phyloP scores from a whole-genome alignment of 129 eudicot species.

The Sambucus nigra region DNA sequence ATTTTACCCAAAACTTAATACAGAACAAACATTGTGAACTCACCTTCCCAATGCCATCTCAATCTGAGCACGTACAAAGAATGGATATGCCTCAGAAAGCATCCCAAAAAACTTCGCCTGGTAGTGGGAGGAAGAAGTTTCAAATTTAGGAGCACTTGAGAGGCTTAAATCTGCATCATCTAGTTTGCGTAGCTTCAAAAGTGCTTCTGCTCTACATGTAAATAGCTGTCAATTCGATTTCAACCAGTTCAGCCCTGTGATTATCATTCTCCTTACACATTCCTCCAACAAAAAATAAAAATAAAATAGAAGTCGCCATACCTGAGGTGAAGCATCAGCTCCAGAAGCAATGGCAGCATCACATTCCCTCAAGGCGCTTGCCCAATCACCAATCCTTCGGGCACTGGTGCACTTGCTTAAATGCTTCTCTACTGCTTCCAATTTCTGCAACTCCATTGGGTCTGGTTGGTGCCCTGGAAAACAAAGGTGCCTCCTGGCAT shows the following conservation, averaged over 20 bases:
- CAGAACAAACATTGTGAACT: slow-evolving; percentile 15
- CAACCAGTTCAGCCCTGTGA: slow-evolving; percentile 17
- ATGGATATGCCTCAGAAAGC: slow-evolving; percentile 63
- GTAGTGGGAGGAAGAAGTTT: slow-evolving; percentile 31
- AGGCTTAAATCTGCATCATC: slow-evolving; percentile 49
- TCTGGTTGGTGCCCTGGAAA: slow-evolving; percentile 50
- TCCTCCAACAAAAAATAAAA: not conserved
- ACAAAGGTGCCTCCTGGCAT: slow-evolving; percentile 63
- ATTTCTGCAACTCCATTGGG: slow-evolving; percentile 48
- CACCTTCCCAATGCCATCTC: slow-evolving; percentile 82
- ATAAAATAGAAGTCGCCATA: slow-evolving; percentile 5
- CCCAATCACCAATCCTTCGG: slow-evolving; percentile 71
- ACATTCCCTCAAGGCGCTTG: slow-evolving; percentile 43
- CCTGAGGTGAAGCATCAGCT: slow-evolving; percentile 81
- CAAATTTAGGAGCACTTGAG: slow-evolving; percentile 34
- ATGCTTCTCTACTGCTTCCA: slow-evolving; percentile 60
- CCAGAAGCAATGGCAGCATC: slow-evolving; percentile 78
- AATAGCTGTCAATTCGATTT: slow-evolving; percentile 47
- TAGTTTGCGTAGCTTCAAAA: slow-evolving; percentile 59
- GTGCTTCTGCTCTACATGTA: slow-evolving; percentile 89
- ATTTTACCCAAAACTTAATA: no score
- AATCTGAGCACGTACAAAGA: slow-evolving; percentile 63
- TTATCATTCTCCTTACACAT: not conserved
- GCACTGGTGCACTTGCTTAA: slow-evolving; percentile 47
- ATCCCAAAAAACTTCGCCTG: slow-evolving; percentile 68